Percentiles rank a stretch among this genome's conserved stretches.
Conservation (phyloP, 1,284 basidiomycete species). For the Cutaneotrichosporon sp. region DNA sequence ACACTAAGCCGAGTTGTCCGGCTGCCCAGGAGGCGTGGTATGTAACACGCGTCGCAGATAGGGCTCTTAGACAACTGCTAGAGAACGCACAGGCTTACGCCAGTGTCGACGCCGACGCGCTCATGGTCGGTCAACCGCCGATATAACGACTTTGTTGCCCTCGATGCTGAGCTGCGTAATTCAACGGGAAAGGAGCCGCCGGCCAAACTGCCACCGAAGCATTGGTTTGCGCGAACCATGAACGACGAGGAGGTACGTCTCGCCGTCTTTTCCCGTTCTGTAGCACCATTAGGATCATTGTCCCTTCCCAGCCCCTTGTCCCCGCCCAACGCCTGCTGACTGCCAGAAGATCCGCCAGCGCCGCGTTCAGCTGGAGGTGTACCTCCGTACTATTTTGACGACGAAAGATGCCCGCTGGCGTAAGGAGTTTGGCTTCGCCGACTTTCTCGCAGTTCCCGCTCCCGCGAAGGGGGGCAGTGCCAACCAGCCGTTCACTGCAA, state of each 20-base stretch:
- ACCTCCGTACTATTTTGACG: constrained; percentile 76
- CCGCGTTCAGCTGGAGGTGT: constrained; percentile 68
- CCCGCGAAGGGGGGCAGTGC: constrained; percentile 7
- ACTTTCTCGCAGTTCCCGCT: constrained; percentile 75
- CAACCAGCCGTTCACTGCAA: constrained; percentile 56
- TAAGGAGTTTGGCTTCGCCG: constrained; percentile 68
- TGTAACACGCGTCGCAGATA: no score
- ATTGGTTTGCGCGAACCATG: constrained; percentile 53
- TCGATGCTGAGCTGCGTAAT: constrained; percentile 73
- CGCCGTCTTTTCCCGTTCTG: background rate
- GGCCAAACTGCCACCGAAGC: constrained; percentile 69
- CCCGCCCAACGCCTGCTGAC: constrained; percentile 3
- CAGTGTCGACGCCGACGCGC: constrained; percentile 52
- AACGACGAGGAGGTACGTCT: constrained; percentile 45
- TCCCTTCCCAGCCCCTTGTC: background rate
- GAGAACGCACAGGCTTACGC: constrained; percentile 1
- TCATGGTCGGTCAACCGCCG: constrained; percentile 90
- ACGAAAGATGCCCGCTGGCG: constrained; percentile 78
- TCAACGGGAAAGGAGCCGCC: constrained; percentile 68
- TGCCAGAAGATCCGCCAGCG: constrained; percentile 64
- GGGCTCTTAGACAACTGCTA: no score
- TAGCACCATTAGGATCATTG: background rate
- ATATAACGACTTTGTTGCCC: constrained; percentile 87
- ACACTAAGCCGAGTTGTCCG: no score
- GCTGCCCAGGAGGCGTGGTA: no score